A percentile compares a stretch with the other conserved stretches of the same genome.
Evolutionary conservation across 192 early-diverging fungal genomes (phyloP).

Genomic region (Chytriomyces sp.): DNA sequence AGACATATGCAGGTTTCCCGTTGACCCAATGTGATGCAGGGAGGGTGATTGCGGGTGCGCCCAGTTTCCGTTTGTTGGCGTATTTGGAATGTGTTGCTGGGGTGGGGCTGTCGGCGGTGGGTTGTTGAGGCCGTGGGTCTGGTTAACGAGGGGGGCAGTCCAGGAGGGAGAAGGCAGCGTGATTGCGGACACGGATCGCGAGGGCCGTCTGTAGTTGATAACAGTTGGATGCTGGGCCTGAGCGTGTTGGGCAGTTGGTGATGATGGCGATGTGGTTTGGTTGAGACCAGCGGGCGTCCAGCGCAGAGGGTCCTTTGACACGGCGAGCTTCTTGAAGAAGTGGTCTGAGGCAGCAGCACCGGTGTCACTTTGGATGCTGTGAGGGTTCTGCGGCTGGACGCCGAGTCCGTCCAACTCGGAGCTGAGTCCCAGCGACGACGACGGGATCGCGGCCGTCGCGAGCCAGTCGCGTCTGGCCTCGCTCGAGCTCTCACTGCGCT

Average conservation of each 20-base stretch:
- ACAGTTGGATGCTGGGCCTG: neutral
- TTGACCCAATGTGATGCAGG: neutral
- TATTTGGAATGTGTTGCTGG: neutral
- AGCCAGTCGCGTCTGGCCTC: neutral
- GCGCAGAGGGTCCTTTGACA: slow-evolving; percentile 1
- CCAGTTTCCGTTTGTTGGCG: neutral
- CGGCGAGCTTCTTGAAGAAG: neutral
- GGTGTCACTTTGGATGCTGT: too few species aligned
- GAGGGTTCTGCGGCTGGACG: neutral
- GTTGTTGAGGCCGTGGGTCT: too few species aligned
- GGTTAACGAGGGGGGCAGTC: too few species aligned
- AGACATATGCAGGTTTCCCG: neutral
- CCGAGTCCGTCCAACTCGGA: neutral
- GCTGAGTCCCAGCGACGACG: neutral
- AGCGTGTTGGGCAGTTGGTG: neutral
- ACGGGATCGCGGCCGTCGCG: neutral
- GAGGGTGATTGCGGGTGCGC: neutral
- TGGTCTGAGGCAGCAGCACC: neutral
- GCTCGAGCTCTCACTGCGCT: neutral
- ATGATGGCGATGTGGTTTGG: neutral
- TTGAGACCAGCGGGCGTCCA: slow-evolving; percentile 11
- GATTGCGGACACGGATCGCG: neutral
- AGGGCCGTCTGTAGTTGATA: neutral
- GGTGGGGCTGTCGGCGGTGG: neutral
- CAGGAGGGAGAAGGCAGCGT: neutral